Conservation (phyloP, 768 basidiomycete species). For the Austroboletus festivus region DNA sequence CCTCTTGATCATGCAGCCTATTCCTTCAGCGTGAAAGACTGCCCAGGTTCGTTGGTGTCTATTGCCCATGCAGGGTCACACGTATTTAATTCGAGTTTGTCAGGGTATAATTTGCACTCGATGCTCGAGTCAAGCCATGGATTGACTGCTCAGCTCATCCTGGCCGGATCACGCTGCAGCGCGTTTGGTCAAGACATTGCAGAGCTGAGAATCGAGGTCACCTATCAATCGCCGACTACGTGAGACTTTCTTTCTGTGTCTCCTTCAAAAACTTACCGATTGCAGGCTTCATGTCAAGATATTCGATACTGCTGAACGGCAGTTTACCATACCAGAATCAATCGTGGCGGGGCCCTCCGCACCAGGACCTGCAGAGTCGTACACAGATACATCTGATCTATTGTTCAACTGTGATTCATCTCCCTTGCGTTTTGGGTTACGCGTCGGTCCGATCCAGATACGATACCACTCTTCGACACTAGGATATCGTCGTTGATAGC, state of each 20-base stretch:
- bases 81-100: not conserved
- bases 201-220: conserved; percentile 57
- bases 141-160: conserved; percentile 48
- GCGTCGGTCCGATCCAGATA: conserved; percentile 53
- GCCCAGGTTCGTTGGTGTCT: conserved; percentile 23
- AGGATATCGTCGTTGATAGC: conserved; percentile 54
- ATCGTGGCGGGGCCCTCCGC: conserved; percentile 42
- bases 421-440: conserved; percentile 79
- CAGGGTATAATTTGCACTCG: conserved; percentile 51
- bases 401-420: conserved; percentile 59
- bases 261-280: not conserved
- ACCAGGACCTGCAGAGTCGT: conserved; percentile 31
- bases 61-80: not conserved
- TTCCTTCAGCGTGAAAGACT: conserved; percentile 27
- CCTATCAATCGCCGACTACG: conserved; percentile 55
- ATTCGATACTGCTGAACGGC: conserved; percentile 52
- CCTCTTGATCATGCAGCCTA: conserved; percentile 1
- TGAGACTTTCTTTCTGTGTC: conserved; percentile 18
- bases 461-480: conserved; percentile 65
- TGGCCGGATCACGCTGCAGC: conserved; percentile 57
- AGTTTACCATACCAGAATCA: conserved; percentile 62
- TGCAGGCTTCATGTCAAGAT: conserved; percentile 64
- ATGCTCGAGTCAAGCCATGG: conserved; percentile 44
- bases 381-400: conserved; percentile 49
- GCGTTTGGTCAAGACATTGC: conserved; percentile 58